Evolutionary conservation across 148 eudicot species (phyloP).

Genomic region (Fagopyrum tataricum): DNA sequence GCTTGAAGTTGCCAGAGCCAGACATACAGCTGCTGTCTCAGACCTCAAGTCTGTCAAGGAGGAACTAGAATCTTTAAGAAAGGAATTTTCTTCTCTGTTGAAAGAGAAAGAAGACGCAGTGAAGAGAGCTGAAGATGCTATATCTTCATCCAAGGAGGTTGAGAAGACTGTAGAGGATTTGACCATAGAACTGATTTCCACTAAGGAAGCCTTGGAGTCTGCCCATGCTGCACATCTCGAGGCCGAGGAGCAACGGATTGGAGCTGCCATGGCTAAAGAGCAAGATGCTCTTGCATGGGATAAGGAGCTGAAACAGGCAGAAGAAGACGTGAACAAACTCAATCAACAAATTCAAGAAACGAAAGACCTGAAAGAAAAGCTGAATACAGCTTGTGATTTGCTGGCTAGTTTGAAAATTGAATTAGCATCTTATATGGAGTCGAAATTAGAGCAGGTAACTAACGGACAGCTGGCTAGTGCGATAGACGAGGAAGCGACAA

Average conservation of each 20-base stretch:
- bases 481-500: slow-evolving; percentile 18
- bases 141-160: slow-evolving; percentile 52
- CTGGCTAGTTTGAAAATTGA: slow-evolving; percentile 65
- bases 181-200: slow-evolving; percentile 72
- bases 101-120: slow-evolving; percentile 62
- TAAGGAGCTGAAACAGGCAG: slow-evolving; percentile 74
- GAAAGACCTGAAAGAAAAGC: slow-evolving; percentile 61
- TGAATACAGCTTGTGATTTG: slow-evolving; percentile 49
- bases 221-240: slow-evolving; percentile 88
- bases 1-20: slow-evolving; percentile 74
- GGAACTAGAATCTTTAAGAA: slow-evolving; percentile 43
- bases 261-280: slow-evolving; percentile 84
- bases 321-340: slow-evolving; percentile 65
- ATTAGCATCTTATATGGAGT: slow-evolving; percentile 82
- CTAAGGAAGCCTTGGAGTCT: slow-evolving; percentile 74
- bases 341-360: slow-evolving; percentile 52
- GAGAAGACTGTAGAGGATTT: slow-evolving; percentile 86
- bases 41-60: slow-evolving; percentile 52
- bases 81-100: slow-evolving; percentile 48
- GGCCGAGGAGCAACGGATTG: slow-evolving; percentile 92
- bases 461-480: slow-evolving; percentile 7
- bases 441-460: slow-evolving; percentile 47
- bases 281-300: slow-evolving; percentile 77
- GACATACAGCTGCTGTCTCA: slow-evolving; percentile 59
- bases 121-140: slow-evolving; percentile 70